Evolutionary conservation across 768 basidiomycete species (phyloP).

Genomic region (Xerocomus spinulosus): DNA sequence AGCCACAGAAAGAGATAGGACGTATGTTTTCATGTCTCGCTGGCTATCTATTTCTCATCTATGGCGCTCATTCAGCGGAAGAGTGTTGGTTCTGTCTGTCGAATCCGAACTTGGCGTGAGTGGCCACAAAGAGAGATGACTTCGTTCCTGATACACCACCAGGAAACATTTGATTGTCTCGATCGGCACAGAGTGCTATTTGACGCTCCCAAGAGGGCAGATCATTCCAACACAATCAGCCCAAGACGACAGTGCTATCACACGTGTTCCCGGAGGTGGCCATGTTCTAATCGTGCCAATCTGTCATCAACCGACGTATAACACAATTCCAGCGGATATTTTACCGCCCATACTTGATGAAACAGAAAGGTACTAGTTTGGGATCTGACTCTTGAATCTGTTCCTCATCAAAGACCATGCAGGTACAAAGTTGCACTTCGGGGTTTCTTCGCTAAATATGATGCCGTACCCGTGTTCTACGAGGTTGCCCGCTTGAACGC

Average conservation of each 20-base stretch:
- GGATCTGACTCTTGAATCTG: conserved; percentile 1
- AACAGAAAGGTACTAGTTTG: conserved; percentile 48
- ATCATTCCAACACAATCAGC: conserved; percentile 75
- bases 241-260: conserved; percentile 35
- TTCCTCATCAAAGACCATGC: conserved; percentile 1
- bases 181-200: conserved; percentile 90
- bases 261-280: conserved; percentile 84
- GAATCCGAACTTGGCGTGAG: conserved; percentile 85
- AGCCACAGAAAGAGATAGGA: conserved; percentile 71
- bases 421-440: conserved; percentile 80
- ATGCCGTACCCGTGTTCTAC: conserved; percentile 68
- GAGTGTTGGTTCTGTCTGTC: conserved; percentile 99
- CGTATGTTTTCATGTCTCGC: conserved; percentile 51
- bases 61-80: conserved; percentile 50
- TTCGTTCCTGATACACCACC: conserved; percentile 5
- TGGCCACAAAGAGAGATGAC: conserved; percentile 9
- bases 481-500: conserved; percentile 81
- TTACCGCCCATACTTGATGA: conserved; percentile 73
- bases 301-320: conserved; percentile 86
- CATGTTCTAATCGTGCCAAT: conserved; percentile 94
- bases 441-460: conserved; percentile 66
- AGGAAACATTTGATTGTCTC: conserved; percentile 96
- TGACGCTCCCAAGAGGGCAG: conserved; percentile 95
- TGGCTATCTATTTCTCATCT: background rate
- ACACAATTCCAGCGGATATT: conserved; percentile 76